Conservation (phyloP, 352 stramenopile species). For the Phytophthora kernoviae region DNA sequence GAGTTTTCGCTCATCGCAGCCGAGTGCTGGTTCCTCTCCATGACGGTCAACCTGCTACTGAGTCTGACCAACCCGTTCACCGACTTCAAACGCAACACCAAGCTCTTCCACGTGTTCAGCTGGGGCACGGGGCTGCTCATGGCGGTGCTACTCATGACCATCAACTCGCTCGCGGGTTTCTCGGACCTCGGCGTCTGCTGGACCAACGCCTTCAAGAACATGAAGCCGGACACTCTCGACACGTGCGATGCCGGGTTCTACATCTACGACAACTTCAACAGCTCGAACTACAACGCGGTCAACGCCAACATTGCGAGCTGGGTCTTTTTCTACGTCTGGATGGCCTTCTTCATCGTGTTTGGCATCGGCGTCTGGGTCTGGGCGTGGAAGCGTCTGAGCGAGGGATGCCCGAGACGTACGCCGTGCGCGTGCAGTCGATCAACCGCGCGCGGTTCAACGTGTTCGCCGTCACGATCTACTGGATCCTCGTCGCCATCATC, state of each 20-base stretch:
- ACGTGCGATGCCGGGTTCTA: constrained; percentile 31
- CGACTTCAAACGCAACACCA: constrained; percentile 88
- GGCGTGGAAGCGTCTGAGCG: constrained; percentile 83
- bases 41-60: constrained; percentile 88
- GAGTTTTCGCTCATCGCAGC: constrained; percentile 85
- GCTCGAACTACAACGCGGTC: constrained; percentile 72
- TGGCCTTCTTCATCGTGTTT: constrained; percentile 81
- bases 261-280: constrained; percentile 70
- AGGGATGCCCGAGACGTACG: constrained; percentile 88
- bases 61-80: constrained; percentile 91
- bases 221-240: constrained; percentile 37
- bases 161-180: constrained; percentile 78
- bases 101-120: constrained; percentile 84
- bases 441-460: constrained; percentile 88
- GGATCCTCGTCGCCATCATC: constrained; percentile 79
- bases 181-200: constrained; percentile 89
- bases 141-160: constrained; percentile 72
- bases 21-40: constrained; percentile 91
- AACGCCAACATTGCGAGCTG: constrained; percentile 89
- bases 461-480: constrained; percentile 87
- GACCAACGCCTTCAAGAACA: constrained; percentile 82
- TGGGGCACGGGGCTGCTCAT: constrained; percentile 72
- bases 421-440: constrained; percentile 85
- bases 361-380: constrained; percentile 86
- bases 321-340: constrained; percentile 90